Evolutionary conservation across 495 filamentous ascomycete genomes (phyloP).

Genomic region (Xylaria nigripes): DNA sequence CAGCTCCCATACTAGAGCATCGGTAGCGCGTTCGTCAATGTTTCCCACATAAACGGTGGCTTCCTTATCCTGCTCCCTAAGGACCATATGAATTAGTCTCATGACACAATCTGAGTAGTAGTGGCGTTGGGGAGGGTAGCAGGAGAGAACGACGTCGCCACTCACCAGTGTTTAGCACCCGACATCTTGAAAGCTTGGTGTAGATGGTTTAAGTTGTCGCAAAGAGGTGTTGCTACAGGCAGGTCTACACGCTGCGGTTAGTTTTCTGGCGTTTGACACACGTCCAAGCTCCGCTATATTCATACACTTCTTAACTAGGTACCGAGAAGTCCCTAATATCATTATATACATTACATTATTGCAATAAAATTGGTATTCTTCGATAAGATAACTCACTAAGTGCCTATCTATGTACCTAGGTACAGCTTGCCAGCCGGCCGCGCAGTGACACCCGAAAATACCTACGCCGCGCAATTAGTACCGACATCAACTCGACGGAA

Average conservation of each 20-base stretch:
- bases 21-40: slow-evolving; percentile 89
- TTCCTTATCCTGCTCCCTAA: slow-evolving; percentile 97
- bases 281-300: not conserved
- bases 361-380: too few species aligned
- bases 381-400: too few species aligned
- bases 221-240: too few species aligned
- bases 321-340: too few species aligned
- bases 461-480: too few species aligned
- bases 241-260: too few species aligned
- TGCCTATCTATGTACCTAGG: too few species aligned
- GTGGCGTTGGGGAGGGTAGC: slow-evolving; percentile 3
- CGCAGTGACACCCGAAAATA: not conserved
- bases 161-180: slow-evolving; percentile 74
- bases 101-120: not conserved
- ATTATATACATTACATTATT: not conserved
- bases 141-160: not conserved
- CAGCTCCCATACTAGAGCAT: slow-evolving; percentile 89
- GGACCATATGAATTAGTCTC: not conserved
- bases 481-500: not conserved
- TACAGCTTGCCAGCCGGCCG: not conserved
- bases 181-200: slow-evolving; percentile 45
- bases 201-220: not conserved
- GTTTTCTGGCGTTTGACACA: not conserved
- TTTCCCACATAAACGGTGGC: slow-evolving; percentile 98
- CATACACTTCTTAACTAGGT: not conserved